phyloP scores from a whole-genome alignment of 805 yeast species.

The Metschnikowia kofuensis region DNA sequence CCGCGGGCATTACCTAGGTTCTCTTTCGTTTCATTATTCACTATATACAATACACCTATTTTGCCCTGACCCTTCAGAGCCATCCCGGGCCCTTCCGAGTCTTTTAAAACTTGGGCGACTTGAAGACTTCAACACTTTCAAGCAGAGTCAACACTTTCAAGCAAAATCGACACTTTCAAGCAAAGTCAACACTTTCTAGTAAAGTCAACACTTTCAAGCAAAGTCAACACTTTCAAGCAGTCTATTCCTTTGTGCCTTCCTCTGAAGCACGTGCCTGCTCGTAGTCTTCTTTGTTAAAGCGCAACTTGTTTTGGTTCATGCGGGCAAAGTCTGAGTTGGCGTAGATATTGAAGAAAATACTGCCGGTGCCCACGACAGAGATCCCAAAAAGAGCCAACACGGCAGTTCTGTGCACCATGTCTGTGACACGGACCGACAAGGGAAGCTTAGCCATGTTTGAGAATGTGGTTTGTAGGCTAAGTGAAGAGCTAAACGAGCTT shows the following conservation, averaged over 20 bases:
- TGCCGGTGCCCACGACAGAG: constrained; percentile 39
- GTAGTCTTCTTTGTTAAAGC: constrained; percentile 32
- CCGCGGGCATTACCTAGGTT: no score
- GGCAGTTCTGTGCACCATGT: constrained; percentile 40
- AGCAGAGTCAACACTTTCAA: background rate
- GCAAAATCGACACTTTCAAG: no score
- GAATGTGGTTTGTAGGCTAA: background rate
- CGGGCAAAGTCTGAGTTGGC: constrained; percentile 43
- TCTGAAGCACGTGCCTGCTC: constrained; percentile 25
- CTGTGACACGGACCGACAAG: constrained; percentile 42
- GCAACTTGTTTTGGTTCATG: constrained; percentile 40
- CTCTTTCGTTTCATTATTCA: background rate
- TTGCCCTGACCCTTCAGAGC: background rate
- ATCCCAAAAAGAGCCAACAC: constrained; percentile 38
- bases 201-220: no score
- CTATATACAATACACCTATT: constrained; percentile 1
- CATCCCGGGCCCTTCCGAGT: background rate
- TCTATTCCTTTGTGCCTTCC: constrained; percentile 4
- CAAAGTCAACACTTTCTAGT: background rate
- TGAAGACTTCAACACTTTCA: no score
- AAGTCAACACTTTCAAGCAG: background rate
- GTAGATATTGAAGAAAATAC: constrained; percentile 38
- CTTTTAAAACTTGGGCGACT: no score
- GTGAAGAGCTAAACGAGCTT: background rate
- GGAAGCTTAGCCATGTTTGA: constrained; percentile 31